These are phyloP conservation scores for Copromyces sp. DNA, from an alignment of 495 filamentous ascomycete species.

Conservation along the genomic window DNA sequence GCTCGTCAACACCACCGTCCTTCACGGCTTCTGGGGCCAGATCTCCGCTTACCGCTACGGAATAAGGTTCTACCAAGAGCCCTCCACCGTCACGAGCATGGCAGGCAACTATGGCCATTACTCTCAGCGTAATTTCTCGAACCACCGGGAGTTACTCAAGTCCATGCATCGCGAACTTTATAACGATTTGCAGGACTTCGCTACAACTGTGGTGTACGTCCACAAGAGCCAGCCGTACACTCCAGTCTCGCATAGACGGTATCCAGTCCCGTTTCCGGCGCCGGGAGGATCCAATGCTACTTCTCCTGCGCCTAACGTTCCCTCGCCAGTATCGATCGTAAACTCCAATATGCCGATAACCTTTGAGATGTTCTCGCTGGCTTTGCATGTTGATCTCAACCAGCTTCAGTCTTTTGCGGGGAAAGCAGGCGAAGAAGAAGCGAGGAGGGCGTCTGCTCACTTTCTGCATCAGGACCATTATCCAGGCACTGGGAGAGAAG, in stretches of 20 bases:
- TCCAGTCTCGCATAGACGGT: not conserved
- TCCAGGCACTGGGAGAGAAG: not conserved
- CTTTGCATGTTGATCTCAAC: slow-evolving; percentile 46
- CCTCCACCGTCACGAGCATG: slow-evolving; percentile 2
- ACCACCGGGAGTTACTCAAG: slow-evolving; percentile 5
- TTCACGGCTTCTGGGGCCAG: slow-evolving; percentile 43
- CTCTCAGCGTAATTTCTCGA: slow-evolving; percentile 1
- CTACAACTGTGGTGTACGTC: slow-evolving; percentile 2
- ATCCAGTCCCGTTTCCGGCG: slow-evolving; percentile 16
- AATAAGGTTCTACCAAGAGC: slow-evolving; percentile 9
- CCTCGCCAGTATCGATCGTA: not conserved
- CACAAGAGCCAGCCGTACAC: slow-evolving; percentile 1
- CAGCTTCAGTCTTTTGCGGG: slow-evolving; percentile 51
- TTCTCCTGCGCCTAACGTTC: not conserved
- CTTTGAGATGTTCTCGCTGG: slow-evolving; percentile 41
- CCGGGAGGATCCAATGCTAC: slow-evolving; percentile 1
- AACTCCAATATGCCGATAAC: slow-evolving; percentile 13
- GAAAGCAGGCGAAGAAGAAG: slow-evolving; percentile 45
- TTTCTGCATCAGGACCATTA: slow-evolving; percentile 9
- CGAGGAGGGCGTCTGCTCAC: slow-evolving; percentile 33
- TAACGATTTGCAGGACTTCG: slow-evolving; percentile 6
- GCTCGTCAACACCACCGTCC: slow-evolving; percentile 34
- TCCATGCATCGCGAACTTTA: slow-evolving; percentile 13
- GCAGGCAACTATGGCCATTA: not conserved
- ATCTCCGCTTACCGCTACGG: slow-evolving; percentile 45